Evolutionary conservation across 225 moss, liverwort and hornwort genomes (phyloP), one percentile per base, ranked within the genome.

Genomic region (Thuidium tamariscinum): DNA sequence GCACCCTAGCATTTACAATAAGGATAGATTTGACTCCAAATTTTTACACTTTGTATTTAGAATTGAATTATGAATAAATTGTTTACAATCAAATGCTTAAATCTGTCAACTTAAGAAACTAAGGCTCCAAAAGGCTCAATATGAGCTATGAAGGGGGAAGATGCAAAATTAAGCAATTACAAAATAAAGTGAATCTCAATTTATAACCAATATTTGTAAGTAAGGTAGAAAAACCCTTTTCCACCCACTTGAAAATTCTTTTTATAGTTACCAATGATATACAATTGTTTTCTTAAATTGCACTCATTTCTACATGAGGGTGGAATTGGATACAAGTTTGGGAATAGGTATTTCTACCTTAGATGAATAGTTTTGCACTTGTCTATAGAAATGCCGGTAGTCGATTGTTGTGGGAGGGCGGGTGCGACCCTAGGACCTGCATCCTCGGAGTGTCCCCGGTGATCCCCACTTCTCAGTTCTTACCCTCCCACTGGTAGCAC

Each of bases 241-340:
- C n/a, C 10, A 64, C 18, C 34, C 1, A 32, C 17, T 34, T 63
- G 17, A 63, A 17, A 32, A 8, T 34, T 64, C 4, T 1, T 32
- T 4, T 1, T 32, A 34, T 10, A 18, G 0, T 17, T 34, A 9
- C 18, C 10, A 30, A 64, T 34, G 64, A 10, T 64, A 34, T 20
- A 65, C 2, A n/a, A 18, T 19, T 19, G 5, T 10, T 65, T n/a
- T n/a, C 17, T 4, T 65, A 65, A 0, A 9, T n/a, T 20, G 11
- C 2, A 1, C 7, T 66, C 20, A 20, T 36, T 0, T 36, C 0
- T 36, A 66, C 2, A 21, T 6, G 5, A 20, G 0, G 5, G 11
- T 0, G 3, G 5, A 65, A 65, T 65, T 65, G 5, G n/a, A 0
- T 19, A 2, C 0, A 65, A 0, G 6, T 66, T 36, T 19, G 34